Evolutionary conservation across 2,329 filamentous ascomycete species (phyloP), one percentile per base, ranked within the genome.

Genomic region (Claviceps sp.): DNA sequence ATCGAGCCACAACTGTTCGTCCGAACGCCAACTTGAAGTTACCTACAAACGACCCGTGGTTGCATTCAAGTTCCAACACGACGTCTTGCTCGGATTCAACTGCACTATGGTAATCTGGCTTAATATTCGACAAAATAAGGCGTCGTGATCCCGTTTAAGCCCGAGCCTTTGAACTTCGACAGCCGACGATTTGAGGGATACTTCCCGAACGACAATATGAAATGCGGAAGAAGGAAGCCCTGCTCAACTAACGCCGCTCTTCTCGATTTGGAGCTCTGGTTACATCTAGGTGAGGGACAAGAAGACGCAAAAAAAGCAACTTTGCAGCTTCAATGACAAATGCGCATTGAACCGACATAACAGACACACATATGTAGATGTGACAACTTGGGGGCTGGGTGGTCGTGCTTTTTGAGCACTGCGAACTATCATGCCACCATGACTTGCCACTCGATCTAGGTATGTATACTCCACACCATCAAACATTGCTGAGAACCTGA

Each of bases 251-350:
- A 18, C 2, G 14, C 6, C 20, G 18, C 24, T 42, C 34, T 18
- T 42, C 6, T 42, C 6, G n/a, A 16, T 34, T 22, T 13, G 40
- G 18, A 7, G 1, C 18, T 41, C 14, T 22, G 14, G 49, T 51
- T 51, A 22, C 49, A 41, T 51, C 20, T n/a, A 51, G 20, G 49
- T 36, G 43, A 51, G 49, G 49, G 48, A 20, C 41, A 38, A 46
- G 16, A 22, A 26, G 30, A 30, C 16, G 18, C 16, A 40, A 46
- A 50, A 36, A 50, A 50, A 30, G 34, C 36, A 50, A 50, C 18
- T 45, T 42, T 48, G 4, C 41, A 37, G 22, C 30, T 20, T 41
- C 47, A 20, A 48, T 26, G 24, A 26, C 24, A 16, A 37, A 40
- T 26, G 34, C 24, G 20, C 24, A 37, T 26, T 20, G 5, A 5